phyloP scores from a whole-genome alignment of 2,329 filamentous ascomycete genomes.

The Zymoseptoria passerinii region DNA sequence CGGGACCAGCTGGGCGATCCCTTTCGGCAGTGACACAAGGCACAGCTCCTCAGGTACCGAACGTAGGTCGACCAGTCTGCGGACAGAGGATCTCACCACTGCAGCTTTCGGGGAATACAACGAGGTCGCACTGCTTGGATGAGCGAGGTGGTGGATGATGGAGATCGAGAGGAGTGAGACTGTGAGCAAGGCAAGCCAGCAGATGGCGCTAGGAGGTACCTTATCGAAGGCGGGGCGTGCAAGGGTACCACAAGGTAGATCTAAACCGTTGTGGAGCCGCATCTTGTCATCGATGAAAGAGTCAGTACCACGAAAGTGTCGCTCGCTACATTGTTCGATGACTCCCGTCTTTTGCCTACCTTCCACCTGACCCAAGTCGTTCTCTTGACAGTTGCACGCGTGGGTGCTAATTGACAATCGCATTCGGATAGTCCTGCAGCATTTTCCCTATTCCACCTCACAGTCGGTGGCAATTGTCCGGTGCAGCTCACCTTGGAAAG shows the following conservation, averaged over 20 bases:
- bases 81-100: not conserved
- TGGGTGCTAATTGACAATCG: not conserved
- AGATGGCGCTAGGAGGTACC: not conserved
- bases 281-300: conserved; percentile 5
- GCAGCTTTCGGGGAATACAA: not conserved
- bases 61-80: not conserved
- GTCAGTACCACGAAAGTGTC: not conserved
- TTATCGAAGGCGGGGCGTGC: conserved; percentile 1
- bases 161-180: not conserved
- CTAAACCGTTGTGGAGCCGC: not conserved
- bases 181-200: not conserved
- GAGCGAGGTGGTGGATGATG: not conserved
- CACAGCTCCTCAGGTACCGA: not conserved
- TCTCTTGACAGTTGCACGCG: conserved; percentile 5
- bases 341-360: not conserved
- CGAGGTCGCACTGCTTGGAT: not conserved
- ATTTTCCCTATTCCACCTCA: not conserved
- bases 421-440: not conserved
- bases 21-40: not conserved
- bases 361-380: conserved; percentile 8
- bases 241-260: not conserved
- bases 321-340: conserved; percentile 3
- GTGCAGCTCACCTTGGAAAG: not conserved
- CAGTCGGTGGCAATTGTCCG: not conserved
- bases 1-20: not conserved